Conservation (phyloP, 2,329 filamentous ascomycete genomes). For the Alternaria metachromatica region DNA sequence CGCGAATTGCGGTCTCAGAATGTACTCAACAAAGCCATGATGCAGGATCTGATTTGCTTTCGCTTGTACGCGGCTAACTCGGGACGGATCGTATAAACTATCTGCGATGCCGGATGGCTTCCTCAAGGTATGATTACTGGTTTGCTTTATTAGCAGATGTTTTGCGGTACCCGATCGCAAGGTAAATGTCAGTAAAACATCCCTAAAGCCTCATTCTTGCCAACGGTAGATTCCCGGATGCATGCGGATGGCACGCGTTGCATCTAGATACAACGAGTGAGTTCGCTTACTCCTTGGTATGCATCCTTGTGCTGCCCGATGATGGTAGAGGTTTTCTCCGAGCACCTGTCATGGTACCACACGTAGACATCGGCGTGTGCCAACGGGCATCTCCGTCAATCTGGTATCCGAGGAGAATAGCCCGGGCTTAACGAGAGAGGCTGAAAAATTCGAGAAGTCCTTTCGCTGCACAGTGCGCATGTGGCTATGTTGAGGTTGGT, state of each 20-base stretch:
- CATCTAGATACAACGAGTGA: neutral
- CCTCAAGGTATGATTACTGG: neutral
- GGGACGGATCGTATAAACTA: neutral
- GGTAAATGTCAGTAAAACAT: neutral
- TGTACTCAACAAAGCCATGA: neutral
- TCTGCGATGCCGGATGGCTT: neutral
- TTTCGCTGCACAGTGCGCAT: slow-evolving; percentile 17
- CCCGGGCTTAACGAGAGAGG: slow-evolving; percentile 11
- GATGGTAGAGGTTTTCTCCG: neutral
- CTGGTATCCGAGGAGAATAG: slow-evolving; percentile 17
- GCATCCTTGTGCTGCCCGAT: neutral
- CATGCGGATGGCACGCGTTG: neutral
- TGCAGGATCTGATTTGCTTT: neutral
- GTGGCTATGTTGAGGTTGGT: slow-evolving; percentile 13
- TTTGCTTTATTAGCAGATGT: neutral
- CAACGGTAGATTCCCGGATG: neutral
- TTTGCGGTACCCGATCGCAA: neutral
- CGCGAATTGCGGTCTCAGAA: neutral
- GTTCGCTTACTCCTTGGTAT: neutral
- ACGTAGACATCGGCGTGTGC: neutral
- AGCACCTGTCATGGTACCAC: neutral
- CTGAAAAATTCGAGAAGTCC: slow-evolving; percentile 4
- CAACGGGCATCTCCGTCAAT: slow-evolving; percentile 22
- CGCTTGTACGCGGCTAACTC: neutral
- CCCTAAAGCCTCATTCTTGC: neutral